Conservation (phyloP, 1,284 basidiomycete genomes). For the Dichomitus squalens region DNA sequence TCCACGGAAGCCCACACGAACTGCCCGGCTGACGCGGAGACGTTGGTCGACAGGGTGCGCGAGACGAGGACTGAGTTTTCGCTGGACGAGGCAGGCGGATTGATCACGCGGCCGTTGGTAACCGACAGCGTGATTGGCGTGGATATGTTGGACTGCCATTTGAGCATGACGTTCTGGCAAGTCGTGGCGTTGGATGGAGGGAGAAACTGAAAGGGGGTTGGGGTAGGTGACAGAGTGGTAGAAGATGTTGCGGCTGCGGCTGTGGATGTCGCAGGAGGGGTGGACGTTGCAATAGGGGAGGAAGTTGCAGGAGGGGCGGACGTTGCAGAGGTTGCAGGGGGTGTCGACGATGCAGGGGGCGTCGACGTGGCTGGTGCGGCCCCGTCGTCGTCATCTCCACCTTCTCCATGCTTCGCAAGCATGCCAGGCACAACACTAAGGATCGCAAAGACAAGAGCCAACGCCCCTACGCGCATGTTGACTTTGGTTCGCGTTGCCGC, state of each 20-base stretch:
- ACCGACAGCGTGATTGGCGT: slow-evolving; percentile 27
- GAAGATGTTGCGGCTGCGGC: slow-evolving; percentile 5
- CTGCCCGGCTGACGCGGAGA: slow-evolving; percentile 19
- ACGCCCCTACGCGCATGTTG: not conserved
- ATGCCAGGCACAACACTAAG: not conserved
- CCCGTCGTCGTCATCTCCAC: not conserved
- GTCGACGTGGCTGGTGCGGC: too few species aligned
- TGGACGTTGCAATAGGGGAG: not conserved
- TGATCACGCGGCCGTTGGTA: slow-evolving; percentile 24
- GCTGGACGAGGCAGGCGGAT: not conserved
- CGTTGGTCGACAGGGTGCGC: slow-evolving; percentile 24
- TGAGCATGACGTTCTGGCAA: slow-evolving; percentile 22
- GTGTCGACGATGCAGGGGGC: too few species aligned
- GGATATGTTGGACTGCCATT: slow-evolving; percentile 21
- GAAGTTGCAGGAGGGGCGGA: not conserved
- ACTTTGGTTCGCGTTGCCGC: too few species aligned
- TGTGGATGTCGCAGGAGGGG: not conserved
- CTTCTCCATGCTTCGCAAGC: not conserved
- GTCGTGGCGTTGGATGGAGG: slow-evolving; percentile 26
- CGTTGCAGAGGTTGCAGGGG: too few species aligned
- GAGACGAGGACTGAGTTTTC: slow-evolving; percentile 14
- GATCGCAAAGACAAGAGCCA: not conserved
- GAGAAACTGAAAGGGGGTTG: slow-evolving; percentile 21
- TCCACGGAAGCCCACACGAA: slow-evolving; percentile 27
- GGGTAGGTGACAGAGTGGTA: not conserved